Evolutionary conservation across 2,329 filamentous ascomycete genomes (phyloP).

Genomic region (Alternaria hordeiaustralica): DNA sequence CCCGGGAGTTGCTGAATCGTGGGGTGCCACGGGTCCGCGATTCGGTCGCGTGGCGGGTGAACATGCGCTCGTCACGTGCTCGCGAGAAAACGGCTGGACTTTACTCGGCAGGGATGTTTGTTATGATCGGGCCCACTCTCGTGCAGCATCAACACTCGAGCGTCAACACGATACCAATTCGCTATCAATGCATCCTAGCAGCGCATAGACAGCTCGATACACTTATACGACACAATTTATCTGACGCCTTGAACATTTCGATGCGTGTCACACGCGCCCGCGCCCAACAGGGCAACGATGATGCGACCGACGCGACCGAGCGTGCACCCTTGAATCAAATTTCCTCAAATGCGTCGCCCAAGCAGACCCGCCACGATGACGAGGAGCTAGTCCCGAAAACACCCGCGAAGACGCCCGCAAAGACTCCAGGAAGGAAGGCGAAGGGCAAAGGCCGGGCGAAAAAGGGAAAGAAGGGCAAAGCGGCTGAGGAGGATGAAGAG

Average conservation of each 20-base stretch:
- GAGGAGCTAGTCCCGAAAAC: conserved; percentile 34
- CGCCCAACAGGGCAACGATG: conserved; percentile 49
- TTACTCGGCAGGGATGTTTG: conserved; percentile 24
- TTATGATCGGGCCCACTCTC: conserved; percentile 21
- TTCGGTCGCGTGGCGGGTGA: conserved; percentile 12
- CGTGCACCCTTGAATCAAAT: conserved; percentile 51
- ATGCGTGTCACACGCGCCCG: conserved; percentile 56
- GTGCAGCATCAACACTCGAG: conserved; percentile 23
- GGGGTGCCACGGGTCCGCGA: conserved; percentile 4
- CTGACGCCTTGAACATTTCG: conserved; percentile 11
- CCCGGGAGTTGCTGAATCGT: conserved; percentile 7
- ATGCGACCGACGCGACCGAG: conserved; percentile 44
- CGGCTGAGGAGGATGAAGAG: conserved; percentile 23
- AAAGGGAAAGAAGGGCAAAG: conserved; percentile 35
- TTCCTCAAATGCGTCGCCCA: conserved; percentile 41
- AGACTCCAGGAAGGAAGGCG: conserved; percentile 42
- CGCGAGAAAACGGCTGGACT: conserved; percentile 8
- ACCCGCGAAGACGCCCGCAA: conserved; percentile 41
- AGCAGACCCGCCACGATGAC: conserved; percentile 23
- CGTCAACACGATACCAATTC: conserved; percentile 22
- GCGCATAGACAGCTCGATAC: conserved; percentile 13
- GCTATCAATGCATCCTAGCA: conserved; percentile 23
- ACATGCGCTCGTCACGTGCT: conserved; percentile 19
- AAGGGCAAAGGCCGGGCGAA: conserved; percentile 29
- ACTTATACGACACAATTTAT: not conserved